Evolutionary conservation across 2,329 filamentous ascomycete species (phyloP), one percentile per base, ranked within the genome.

Genomic region (Penicillium sp.): DNA sequence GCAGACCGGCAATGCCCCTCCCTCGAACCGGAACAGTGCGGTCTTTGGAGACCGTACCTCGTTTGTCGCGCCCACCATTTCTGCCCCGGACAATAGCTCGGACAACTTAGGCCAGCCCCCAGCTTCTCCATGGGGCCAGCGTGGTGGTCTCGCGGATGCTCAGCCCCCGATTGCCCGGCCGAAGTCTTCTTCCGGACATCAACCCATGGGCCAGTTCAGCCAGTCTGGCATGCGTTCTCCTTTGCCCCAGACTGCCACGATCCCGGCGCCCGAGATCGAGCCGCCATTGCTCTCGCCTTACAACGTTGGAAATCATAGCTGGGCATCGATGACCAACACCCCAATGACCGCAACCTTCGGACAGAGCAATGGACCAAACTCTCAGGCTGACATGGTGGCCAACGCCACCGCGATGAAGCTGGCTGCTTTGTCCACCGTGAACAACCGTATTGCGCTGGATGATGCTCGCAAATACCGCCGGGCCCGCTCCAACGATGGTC

Each of bases 361-460:
- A 66, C 78, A 75, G 51, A 69, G 66, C 55, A 71, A 71, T 45
- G 71, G 70, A 38, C 67, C 68, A 37, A 83, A 82, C 65, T 89
- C 86, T 59, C 93, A 97, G 76, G 93, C 93, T 17, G 95, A 99
- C 73, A 98, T 98, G 94, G 91, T 99, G 61, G 95, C 95, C 62
- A 99, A 98, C 75, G 95, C 95, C 28, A 98, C 95, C 17, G 95
- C 95, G 24, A 99, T 99, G 95, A 99, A 99, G 79, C 86, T 99
- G 56, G 95, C 95, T 50, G 95, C 95, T 19, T 84, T 99, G 50
- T 98, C 94, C 5, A 99, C 95, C 2, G 95, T 99, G 54, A 99
- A 98, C 82, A 99, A 98, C 78, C 91, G 95, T 45, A 97, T 99
- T 72, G 93, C 95, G 56, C 84, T 99, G 62, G 95, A 99, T 72